Conservation (phyloP, 148 eudicot species). For the Amaranthus cruentus region DNA sequence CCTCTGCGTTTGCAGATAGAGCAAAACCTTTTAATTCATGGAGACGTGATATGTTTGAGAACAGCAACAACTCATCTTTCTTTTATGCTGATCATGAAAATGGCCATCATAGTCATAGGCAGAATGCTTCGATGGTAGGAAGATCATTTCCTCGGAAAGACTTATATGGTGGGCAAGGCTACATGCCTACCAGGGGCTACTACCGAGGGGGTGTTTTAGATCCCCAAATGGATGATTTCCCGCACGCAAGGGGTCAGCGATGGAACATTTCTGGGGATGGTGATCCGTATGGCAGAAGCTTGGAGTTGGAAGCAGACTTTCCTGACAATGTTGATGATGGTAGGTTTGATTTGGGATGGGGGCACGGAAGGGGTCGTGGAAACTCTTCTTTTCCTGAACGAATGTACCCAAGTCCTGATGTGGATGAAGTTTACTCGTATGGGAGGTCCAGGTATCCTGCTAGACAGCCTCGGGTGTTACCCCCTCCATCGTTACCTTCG, state of each 20-base stretch:
- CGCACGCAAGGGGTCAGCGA: slow-evolving; percentile 52
- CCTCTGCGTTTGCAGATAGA: slow-evolving; percentile 54
- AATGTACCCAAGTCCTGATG: slow-evolving; percentile 53
- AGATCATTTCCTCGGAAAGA: slow-evolving; percentile 56
- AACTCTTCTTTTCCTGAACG: slow-evolving; percentile 53
- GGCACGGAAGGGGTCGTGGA: slow-evolving; percentile 49
- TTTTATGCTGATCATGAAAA: slow-evolving; percentile 49
- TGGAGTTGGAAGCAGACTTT: slow-evolving; percentile 54
- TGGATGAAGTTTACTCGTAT: slow-evolving; percentile 59
- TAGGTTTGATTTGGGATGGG: slow-evolving; percentile 60
- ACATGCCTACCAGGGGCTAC: slow-evolving; percentile 47
- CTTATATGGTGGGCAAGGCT: slow-evolving; percentile 54
- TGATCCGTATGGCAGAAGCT: slow-evolving; percentile 40
- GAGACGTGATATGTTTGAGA: slow-evolving; percentile 68
- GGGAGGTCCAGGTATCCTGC: slow-evolving; percentile 80
- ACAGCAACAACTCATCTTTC: slow-evolving; percentile 46
- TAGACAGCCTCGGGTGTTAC: slow-evolving; percentile 92
- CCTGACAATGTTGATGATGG: slow-evolving; percentile 48
- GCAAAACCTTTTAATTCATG: slow-evolving; percentile 63
- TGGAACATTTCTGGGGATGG: slow-evolving; percentile 56
- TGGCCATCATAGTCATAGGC: slow-evolving; percentile 51
- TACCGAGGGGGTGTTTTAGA: slow-evolving; percentile 50
- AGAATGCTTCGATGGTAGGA: slow-evolving; percentile 55
- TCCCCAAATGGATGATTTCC: slow-evolving; percentile 46
- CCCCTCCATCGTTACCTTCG: slow-evolving; percentile 71